Conservation (phyloP, 2,329 filamentous ascomycete genomes). For the Rosellinia necatrix region DNA sequence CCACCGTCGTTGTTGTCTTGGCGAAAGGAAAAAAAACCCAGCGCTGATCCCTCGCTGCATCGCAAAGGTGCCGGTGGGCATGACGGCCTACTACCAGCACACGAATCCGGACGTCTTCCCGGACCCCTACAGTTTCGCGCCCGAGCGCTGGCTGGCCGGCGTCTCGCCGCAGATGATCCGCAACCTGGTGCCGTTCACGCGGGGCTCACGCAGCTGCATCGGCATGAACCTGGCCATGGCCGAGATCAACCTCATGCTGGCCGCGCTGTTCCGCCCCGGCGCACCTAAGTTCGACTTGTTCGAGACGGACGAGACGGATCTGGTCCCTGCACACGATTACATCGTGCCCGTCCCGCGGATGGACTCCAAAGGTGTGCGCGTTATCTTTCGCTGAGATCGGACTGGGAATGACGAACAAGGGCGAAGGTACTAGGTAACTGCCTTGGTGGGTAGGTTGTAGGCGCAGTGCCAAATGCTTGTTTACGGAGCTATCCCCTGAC, state of each 20-base stretch:
- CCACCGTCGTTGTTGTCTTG: background rate
- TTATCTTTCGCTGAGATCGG: background rate
- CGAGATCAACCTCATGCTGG: slow-evolving; percentile 20
- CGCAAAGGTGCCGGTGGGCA: slow-evolving; percentile 40
- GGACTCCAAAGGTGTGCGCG: background rate
- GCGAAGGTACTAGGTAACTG: no score
- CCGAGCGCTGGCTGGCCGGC: slow-evolving; percentile 36
- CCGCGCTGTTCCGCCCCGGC: slow-evolving; percentile 23
- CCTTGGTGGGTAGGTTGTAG: no score
- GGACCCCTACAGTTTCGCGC: slow-evolving; percentile 31
- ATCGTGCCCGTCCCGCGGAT: background rate
- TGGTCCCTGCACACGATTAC: background rate
- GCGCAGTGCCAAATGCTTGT: no score
- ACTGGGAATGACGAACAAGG: no score
- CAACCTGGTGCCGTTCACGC: slow-evolving; percentile 24
- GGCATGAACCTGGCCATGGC: slow-evolving; percentile 24
- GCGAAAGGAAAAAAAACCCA: no score
- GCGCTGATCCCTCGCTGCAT: no score
- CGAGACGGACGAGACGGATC: slow-evolving; percentile 27
- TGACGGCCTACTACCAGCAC: slow-evolving; percentile 41
- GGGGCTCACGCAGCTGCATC: slow-evolving; percentile 27
- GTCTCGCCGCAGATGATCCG: slow-evolving; percentile 10
- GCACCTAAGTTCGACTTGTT: slow-evolving; percentile 23
- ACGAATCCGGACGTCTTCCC: slow-evolving; percentile 34
- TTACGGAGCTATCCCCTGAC: no score